A percentile compares a stretch with the other conserved stretches of the same genome.
These are phyloP conservation scores for Malbranchea zuffiana DNA, from an alignment of 2,329 filamentous ascomycete species.

Conservation along the genomic window DNA sequence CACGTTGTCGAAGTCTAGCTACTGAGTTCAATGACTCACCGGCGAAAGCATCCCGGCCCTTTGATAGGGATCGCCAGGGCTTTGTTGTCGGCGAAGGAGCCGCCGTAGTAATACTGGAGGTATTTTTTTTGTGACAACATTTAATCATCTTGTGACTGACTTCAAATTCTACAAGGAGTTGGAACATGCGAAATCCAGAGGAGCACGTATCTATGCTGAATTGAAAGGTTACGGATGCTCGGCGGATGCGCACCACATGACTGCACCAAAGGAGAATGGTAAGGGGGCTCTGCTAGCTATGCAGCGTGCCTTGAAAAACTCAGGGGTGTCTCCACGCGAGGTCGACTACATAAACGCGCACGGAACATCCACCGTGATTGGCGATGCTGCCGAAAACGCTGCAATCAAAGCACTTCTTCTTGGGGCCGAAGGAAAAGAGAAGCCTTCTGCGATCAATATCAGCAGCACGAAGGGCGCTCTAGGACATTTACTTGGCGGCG, in stretches of 20 bases:
- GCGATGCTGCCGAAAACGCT: conserved; percentile 75
- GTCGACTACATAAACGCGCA: conserved; percentile 95
- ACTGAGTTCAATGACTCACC: conserved; percentile 69
- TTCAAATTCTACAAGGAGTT: conserved; percentile 47
- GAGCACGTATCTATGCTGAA: conserved; percentile 78
- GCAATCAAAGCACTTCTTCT: conserved; percentile 72
- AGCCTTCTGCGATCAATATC: conserved; percentile 59
- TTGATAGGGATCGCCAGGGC: conserved; percentile 66
- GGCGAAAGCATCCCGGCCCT: conserved; percentile 64
- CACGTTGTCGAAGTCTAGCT: conserved; percentile 72
- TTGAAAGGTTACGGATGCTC: conserved; percentile 80
- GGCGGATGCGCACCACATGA: conserved; percentile 88
- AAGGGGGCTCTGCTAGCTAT: conserved; percentile 74
- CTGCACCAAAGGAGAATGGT: conserved; percentile 73
- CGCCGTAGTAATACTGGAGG: conserved; percentile 74
- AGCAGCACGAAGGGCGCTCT: conserved; percentile 92
- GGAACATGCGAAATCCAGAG: conserved; percentile 70
- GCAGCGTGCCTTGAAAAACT: conserved; percentile 67
- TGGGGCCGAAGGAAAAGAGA: conserved; percentile 54
- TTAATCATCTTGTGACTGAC: background rate
- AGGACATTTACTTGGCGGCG: conserved; percentile 82
- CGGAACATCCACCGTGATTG: conserved; percentile 75
- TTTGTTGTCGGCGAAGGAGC: conserved; percentile 94
- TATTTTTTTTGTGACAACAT: too few species aligned
- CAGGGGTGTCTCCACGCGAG: conserved; percentile 53